phyloP scores from a whole-genome alignment of 2,329 filamentous ascomycete species.

The Cladophialophora psammophila region DNA sequence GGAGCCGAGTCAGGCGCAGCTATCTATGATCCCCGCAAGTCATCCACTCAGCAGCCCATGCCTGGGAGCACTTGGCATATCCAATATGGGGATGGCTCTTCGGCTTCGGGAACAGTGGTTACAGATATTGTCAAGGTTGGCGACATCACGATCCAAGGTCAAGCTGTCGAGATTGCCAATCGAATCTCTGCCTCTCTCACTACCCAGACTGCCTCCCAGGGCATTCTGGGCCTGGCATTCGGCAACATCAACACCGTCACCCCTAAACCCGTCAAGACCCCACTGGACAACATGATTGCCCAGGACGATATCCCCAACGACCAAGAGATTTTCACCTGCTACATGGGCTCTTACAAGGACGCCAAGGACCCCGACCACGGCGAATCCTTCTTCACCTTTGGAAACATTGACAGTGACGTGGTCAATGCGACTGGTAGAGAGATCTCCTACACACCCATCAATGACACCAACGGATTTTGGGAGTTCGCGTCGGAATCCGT shows the following conservation, averaged over 20 bases:
- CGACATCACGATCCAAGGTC: constrained; percentile 66
- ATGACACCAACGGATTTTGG: constrained; percentile 74
- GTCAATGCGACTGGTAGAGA: constrained; percentile 62
- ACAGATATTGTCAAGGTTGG: constrained; percentile 69
- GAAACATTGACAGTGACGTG: constrained; percentile 71
- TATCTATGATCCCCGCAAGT: constrained; percentile 68
- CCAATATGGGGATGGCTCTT: constrained; percentile 72
- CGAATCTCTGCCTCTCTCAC: constrained; percentile 66
- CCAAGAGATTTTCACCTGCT: constrained; percentile 68
- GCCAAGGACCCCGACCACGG: constrained; percentile 52
- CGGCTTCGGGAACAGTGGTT: constrained; percentile 69
- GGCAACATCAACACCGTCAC: constrained; percentile 69
- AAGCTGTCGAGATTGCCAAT: constrained; percentile 70
- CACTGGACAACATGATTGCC: constrained; percentile 73
- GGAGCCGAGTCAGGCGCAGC: constrained; percentile 54
- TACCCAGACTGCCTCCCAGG: constrained; percentile 60
- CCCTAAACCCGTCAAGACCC: constrained; percentile 64
- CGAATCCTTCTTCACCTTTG: constrained; percentile 74
- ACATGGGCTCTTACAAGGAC: constrained; percentile 66
- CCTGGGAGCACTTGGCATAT: constrained; percentile 67
- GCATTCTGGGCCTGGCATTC: constrained; percentile 66
- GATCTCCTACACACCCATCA: constrained; percentile 67
- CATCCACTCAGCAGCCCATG: constrained; percentile 63
- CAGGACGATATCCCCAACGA: constrained; percentile 62
- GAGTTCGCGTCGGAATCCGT: constrained; percentile 65